Evolutionary conservation across 2,329 filamentous ascomycete species (phyloP).

Genomic region (Colletotrichum sp.): DNA sequence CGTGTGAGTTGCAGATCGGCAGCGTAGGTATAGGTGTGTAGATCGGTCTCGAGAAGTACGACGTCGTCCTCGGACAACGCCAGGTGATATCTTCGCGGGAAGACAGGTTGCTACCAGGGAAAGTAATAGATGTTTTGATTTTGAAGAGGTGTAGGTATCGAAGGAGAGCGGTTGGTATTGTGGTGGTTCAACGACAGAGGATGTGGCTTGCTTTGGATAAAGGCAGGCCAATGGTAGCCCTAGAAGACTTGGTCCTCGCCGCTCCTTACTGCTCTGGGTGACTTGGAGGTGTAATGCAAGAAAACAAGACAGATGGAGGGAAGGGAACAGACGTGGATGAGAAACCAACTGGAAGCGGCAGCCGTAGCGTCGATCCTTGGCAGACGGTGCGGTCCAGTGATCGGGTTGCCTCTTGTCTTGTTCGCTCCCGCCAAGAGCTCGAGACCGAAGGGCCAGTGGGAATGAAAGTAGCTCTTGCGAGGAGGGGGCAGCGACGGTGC

Average conservation of each 20-base stretch:
- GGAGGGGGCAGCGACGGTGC: background rate
- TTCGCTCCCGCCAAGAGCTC: background rate
- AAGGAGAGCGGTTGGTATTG: background rate
- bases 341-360: slow-evolving; percentile 1
- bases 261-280: background rate
- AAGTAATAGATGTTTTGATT: background rate
- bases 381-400: background rate
- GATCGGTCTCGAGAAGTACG: background rate
- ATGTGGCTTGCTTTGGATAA: background rate
- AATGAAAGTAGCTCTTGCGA: background rate
- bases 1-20: background rate
- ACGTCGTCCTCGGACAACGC: background rate
- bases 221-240: background rate
- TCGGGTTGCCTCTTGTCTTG: background rate
- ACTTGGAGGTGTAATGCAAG: background rate
- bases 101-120: background rate
- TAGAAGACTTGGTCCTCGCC: background rate
- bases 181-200: background rate
- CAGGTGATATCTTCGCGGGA: background rate
- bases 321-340: background rate
- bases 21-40: background rate
- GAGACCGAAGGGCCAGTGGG: background rate
- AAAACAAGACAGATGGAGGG: background rate
- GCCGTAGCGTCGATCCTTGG: slow-evolving; percentile 15
- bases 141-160: background rate